Base-by-base conservation (phyloP, 352 stramenopile genomes). In the Globisporangium apiculatum region DNA sequence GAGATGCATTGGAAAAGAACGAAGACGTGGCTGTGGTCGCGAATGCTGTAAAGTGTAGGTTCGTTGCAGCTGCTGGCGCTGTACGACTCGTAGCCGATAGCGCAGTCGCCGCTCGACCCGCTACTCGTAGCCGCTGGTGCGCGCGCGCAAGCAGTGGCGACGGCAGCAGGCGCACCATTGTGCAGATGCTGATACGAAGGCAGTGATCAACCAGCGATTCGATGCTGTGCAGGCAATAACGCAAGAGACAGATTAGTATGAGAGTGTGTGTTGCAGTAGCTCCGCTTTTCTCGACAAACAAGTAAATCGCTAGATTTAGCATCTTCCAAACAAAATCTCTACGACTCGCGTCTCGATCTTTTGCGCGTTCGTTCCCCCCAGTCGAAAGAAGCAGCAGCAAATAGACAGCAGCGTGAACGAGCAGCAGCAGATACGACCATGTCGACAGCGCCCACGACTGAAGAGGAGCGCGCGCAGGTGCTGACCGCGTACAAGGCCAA, bases 401-500 rank as follows among this genome's bases (percentile, higher is more conserved):
- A 31, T 31, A 31, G 24, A 31, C 24, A 31, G 24, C 24, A 31
- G 24, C 24, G 24, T 31, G 59, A 55, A 49, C n/a, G 3, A 50
- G 36, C 10, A 57, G 17, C 17, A 58, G 53, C 40, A 92, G 91
- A 79, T 79, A 43, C 40, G 40, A 43, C 11, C 7, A 12, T 12
- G 40, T 43, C 40, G 7, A 43, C 83, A 67, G 71, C 78, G 51
- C 64, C 76, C 35, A 38, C 71, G 43, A 69, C 83, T 37, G 86
- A 95, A 66, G 87, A 93, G 61, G 86, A 96, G 68, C 90, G 94
- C 64, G 83, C 90, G 57, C 87, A 97, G 79, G 89, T 98, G 61
- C 77, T 99, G 45, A 90, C 96, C 60, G 86, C 94, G 57, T 98
- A 98, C 83, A 91, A 97, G 57, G 81, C 79, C 48, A 99, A 99